Evolutionary conservation across 2,329 filamentous ascomycete genomes (phyloP).

Genomic region (Zymoseptoria brevis): DNA sequence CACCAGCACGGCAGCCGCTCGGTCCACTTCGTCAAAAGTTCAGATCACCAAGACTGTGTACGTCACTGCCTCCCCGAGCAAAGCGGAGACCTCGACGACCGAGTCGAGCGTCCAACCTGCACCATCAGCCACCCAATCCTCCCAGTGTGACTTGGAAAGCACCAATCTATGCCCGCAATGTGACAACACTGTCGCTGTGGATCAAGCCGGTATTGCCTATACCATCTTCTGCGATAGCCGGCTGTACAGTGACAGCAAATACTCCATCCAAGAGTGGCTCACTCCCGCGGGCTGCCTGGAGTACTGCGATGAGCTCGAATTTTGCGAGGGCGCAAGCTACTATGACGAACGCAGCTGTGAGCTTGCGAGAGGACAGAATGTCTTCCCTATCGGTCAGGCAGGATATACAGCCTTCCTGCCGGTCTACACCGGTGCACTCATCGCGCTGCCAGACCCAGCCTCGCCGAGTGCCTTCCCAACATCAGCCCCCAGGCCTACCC

Average conservation of each 20-base stretch:
- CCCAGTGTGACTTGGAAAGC: constrained; percentile 9
- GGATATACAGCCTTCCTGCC: constrained; percentile 23
- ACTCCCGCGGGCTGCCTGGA: constrained; percentile 14
- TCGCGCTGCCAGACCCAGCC: not conserved
- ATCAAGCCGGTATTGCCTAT: constrained; percentile 9
- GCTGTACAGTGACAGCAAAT: constrained; percentile 11
- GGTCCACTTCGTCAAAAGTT: not conserved
- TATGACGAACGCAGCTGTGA: constrained; percentile 18
- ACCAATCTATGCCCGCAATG: constrained; percentile 20
- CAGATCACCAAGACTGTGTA: not conserved
- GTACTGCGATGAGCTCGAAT: constrained; percentile 17
- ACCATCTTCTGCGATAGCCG: constrained; percentile 14
- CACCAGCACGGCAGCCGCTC: not conserved
- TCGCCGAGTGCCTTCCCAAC: constrained; percentile 4
- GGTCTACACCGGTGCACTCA: constrained; percentile 5
- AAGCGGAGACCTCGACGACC: not conserved
- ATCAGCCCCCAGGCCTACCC: not conserved
- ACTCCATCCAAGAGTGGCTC: constrained; percentile 16
- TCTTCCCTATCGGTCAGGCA: constrained; percentile 8
- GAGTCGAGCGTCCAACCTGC: not conserved
- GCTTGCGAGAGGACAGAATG: constrained; percentile 17
- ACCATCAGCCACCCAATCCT: not conserved
- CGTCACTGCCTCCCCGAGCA: constrained; percentile 1
- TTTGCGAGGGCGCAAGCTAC: constrained; percentile 20
- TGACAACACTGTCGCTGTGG: constrained; percentile 10